Base-by-base conservation (phyloP, 768 basidiomycete species). In the Dioszegia aurantiaca region DNA sequence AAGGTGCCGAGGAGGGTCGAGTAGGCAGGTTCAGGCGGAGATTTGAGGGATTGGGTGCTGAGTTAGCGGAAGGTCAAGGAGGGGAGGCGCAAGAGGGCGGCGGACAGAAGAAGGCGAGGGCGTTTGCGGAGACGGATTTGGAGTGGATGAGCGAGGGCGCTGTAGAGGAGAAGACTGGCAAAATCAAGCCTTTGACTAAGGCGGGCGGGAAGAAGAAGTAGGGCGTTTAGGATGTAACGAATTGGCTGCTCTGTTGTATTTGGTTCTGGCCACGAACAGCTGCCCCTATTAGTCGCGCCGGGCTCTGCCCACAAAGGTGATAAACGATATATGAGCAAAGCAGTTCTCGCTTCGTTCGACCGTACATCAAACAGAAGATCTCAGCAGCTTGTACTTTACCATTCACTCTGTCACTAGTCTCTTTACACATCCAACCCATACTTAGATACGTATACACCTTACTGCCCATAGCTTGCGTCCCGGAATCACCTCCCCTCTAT, bases 21-120 rank as follows among this genome's bases (percentile, higher is more conserved):
- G 77, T 93, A 69, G 88, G 89, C 11, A 81, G 89, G 68, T 93
- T 90, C 77, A 88, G 81, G 74, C 82, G 83, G 68, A 82, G 81
- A 60, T 93, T 91, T 69, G 87, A 79, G 24, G 81, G 82, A 12
- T 55, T 61, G 40, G 19, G n/a, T 43, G 36, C 17, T 36, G 45
- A 43, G 8, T n/a, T 30, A 12, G 36, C 48, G 23, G 37, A 23
- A 11, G 46, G 10, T 14, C 28, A 23, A 5, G 46, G 10, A 17
- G 58, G 28, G 26, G 31, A 26, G 45, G 53, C 17, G 14, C 49
- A 30, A 41, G 37, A 51, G 55, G 39, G 21, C n/a, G 49, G 21
- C 5, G 55, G 23, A 37, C 36, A 42, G 43, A 26, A 43, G 46
- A 53, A 49, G 55, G 46, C 12, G 39, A 46, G 40, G 33, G 44